Percentiles rank a stretch among this genome's conserved stretches.
Evolutionary conservation across 139 green algal genomes (phyloP).

Genomic region (Astrephomene gubernaculifera): DNA sequence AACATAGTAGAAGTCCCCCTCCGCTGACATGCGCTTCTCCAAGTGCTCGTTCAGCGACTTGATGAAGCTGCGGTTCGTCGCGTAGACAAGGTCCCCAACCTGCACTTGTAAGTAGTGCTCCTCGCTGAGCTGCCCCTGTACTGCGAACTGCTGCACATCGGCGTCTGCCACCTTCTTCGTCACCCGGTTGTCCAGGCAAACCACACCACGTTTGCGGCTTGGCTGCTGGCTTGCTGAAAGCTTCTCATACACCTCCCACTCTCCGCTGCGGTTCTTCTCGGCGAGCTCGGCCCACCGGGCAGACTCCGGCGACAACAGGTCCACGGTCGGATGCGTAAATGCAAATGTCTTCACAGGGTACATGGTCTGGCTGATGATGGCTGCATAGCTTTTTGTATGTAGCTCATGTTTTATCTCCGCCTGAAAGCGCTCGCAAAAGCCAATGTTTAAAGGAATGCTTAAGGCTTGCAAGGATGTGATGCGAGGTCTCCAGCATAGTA

Average conservation of each 20-base stretch:
- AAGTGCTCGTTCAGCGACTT: slow-evolving; percentile 20
- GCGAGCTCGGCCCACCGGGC: not conserved
- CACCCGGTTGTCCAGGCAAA: slow-evolving; percentile 1
- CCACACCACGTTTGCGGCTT: slow-evolving; percentile 3
- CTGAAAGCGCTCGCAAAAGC: no score
- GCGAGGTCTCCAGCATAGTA: no score
- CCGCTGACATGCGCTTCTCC: not conserved
- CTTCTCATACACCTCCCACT: not conserved
- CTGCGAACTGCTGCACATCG: not conserved
- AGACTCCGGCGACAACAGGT: not conserved
- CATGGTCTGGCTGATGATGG: not conserved
- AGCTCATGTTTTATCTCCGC: not conserved
- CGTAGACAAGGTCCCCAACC: slow-evolving; percentile 2
- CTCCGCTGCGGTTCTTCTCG: not conserved
- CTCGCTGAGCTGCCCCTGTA: not conserved
- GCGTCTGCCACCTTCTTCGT: not conserved
- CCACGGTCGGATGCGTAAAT: not conserved
- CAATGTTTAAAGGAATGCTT: no score
- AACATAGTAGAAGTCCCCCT: slow-evolving; percentile 11
- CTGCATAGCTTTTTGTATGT: not conserved
- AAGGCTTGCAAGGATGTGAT: no score
- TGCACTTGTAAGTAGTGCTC: not conserved
- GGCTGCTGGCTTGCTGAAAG: not conserved
- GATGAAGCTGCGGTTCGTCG: slow-evolving; percentile 2
- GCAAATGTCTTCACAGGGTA: not conserved